Evolutionary conservation across 1,139 yeast genomes (phyloP), one percentile per base, ranked within the genome.

Genomic region (Geotrichum phurueaensis): DNA sequence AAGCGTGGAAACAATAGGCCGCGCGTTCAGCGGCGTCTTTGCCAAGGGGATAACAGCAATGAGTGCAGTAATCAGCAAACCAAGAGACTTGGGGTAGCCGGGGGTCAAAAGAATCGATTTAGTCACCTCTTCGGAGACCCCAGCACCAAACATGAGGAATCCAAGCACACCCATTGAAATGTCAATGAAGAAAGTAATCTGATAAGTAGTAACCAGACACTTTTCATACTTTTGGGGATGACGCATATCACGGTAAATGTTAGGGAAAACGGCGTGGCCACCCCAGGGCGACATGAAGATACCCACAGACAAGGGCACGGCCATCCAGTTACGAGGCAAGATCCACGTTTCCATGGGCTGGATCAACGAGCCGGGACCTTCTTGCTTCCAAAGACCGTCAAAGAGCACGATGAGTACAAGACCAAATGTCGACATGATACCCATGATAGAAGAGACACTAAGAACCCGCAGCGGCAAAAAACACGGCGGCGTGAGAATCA

Each of bases 271-370:
- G 0, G 95, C 91, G 72, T 89, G 96, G 2, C 96, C 96, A 64
- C 96, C 95, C 89, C 94, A 89, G 18, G 94, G 92, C 9, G 95
- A 88, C 86, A 89, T 86, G 66, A 87, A 81, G 51, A 89, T 80
- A 4, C 96, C 96, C 64, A 87, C 78, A 4, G 90, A 80, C 48
- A 87, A 75, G 31, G 89, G 78, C 3, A 85, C 78, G 51, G 79
- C 75, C 39, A 73, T 73, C 65, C 78, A 71, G 53, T 79, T 77
- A 12, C 73, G 70, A 0, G 96, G 96, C 77, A 83, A 81, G 36
- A 68, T 47, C 67, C 69, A 67, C 9, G 73, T 69, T 6, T 64
- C 60, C 69, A 83, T 83, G 2, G 89, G 87, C 25, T 77, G 70
- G 7, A 84, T 65, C 52, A 89, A 75, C 0, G 95, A 87, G 0